Percentiles rank a stretch among this genome's conserved stretches.
Evolutionary conservation across 2,329 filamentous ascomycete genomes (phyloP).

Genomic region (Didymellaceae sp.): DNA sequence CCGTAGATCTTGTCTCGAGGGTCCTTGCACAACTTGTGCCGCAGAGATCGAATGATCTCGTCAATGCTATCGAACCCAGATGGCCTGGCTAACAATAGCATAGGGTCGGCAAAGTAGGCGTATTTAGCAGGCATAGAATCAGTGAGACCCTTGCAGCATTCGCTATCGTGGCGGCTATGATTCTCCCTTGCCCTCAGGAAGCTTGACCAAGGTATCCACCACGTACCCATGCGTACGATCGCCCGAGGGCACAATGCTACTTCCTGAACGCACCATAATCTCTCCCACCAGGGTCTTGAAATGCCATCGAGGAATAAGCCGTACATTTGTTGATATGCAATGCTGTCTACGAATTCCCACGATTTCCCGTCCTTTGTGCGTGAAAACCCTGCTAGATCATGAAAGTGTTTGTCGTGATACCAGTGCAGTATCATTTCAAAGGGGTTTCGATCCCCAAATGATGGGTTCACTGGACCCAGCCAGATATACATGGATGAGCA

Average conservation of each 20-base stretch:
- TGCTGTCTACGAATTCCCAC: not conserved
- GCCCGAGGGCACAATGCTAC: conserved; percentile 2
- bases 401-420: conserved; percentile 1
- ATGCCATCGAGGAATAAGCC: not conserved
- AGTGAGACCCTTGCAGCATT: not conserved
- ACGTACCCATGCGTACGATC: not conserved
- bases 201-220: not conserved
- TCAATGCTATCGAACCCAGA: not conserved
- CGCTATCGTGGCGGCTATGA: not conserved
- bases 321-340: conserved; percentile 3
- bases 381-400: conserved; percentile 1
- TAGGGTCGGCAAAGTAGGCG: not conserved
- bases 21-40: conserved; percentile 10
- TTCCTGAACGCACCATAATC: conserved; percentile 5
- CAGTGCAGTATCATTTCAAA: conserved; percentile 5
- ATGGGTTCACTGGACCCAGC: conserved; percentile 26
- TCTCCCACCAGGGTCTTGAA: conserved; percentile 6
- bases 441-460: not conserved
- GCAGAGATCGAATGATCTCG: not conserved
- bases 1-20: conserved; percentile 9
- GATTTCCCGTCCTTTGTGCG: not conserved
- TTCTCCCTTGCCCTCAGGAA: not conserved
- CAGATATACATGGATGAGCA: conserved; percentile 8
- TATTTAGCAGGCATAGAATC: conserved; percentile 3
- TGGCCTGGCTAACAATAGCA: not conserved